These are phyloP conservation scores for Ophiostoma quercus DNA, from an alignment of 2,329 filamentous ascomycete genomes.

Conservation along the genomic window DNA sequence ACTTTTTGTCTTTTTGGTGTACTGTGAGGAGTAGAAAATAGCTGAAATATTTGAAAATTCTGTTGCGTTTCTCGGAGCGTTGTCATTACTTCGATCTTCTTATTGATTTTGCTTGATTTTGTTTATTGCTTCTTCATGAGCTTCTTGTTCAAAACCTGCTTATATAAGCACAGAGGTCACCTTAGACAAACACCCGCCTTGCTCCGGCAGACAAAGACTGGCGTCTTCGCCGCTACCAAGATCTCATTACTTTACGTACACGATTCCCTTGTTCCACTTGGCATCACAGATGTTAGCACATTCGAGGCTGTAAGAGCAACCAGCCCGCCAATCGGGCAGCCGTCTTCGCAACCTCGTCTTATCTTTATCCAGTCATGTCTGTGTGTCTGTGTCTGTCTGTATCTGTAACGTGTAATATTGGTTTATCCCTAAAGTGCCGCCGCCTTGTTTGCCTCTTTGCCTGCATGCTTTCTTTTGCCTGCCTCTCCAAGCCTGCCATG, in stretches of 20 bases:
- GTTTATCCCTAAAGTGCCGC: not conserved
- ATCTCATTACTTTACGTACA: constrained; percentile 8
- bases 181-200: not conserved
- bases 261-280: not conserved
- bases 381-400: no score
- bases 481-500: not conserved
- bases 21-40: no score
- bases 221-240: not conserved
- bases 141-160: not conserved
- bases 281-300: constrained; percentile 9
- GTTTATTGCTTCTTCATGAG: not conserved
- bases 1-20: not conserved
- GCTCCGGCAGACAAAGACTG: not conserved
- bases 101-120: not conserved
- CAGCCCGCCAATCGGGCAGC: constrained; percentile 6
- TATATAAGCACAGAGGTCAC: not conserved
- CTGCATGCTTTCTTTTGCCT: not conserved
- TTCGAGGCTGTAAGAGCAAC: constrained; percentile 18
- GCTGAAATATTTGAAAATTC: not conserved
- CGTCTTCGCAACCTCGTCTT: constrained; percentile 10
- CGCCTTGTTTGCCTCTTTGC: not conserved
- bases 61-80: not conserved
- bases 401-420: not conserved
- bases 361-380: not conserved
- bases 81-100: not conserved